Evolutionary conservation across 108 stramenopile genomes (phyloP).

Genomic region (Schizochytrium sp.): DNA sequence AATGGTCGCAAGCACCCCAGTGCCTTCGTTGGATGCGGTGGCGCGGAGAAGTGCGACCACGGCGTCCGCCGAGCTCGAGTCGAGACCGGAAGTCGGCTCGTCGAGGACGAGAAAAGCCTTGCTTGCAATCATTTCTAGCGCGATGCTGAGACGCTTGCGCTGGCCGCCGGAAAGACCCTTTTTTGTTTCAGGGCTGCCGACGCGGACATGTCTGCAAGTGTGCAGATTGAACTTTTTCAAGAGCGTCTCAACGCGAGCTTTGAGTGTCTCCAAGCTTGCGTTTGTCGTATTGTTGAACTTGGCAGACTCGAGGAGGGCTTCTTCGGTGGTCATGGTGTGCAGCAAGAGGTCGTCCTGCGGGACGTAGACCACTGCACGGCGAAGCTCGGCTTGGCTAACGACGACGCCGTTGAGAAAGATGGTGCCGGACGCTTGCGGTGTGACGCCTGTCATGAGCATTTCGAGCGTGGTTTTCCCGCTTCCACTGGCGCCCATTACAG

Average conservation of each 20-base stretch:
- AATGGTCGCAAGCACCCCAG: conserved; percentile 25
- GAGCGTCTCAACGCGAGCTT: not conserved
- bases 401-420: not conserved
- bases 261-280: not conserved
- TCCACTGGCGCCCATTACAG: conserved; percentile 5
- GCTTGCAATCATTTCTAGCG: conserved; percentile 18
- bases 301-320: not conserved
- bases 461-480: not conserved
- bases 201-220: not conserved
- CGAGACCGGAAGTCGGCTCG: conserved; percentile 42
- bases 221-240: conserved; percentile 31
- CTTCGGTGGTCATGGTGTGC: not conserved
- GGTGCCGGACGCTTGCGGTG: not conserved
- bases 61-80: conserved; percentile 7
- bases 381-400: not conserved
- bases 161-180: conserved; percentile 32
- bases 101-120: conserved; percentile 23
- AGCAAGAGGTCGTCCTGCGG: not conserved
- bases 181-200: not conserved
- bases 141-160: conserved; percentile 26
- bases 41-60: not conserved
- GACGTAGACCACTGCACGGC: not conserved
- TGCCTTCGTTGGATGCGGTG: not conserved
- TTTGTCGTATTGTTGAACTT: not conserved
- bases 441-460: not conserved